Evolutionary conservation across 2,329 filamentous ascomycete genomes (phyloP).

Genomic region (Fusarium sp.): DNA sequence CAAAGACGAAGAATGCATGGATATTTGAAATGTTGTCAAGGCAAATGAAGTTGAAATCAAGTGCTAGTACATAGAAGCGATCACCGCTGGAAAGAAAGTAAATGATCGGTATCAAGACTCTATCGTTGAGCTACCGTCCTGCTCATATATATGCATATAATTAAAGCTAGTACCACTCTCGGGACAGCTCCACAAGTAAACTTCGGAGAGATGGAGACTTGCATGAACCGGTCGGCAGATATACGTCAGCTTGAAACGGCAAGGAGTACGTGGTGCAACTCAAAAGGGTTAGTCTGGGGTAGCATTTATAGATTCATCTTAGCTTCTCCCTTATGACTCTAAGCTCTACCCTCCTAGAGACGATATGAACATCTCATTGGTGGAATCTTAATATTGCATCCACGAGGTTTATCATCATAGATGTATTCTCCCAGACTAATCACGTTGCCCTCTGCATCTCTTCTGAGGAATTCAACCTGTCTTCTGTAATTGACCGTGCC

Average conservation of each 20-base stretch:
- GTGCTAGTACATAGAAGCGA: too few species aligned
- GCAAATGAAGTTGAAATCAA: too few species aligned
- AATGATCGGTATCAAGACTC: background rate
- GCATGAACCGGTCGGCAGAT: background rate
- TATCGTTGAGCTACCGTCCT: background rate
- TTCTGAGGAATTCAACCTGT: background rate
- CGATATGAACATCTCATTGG: slow-evolving; percentile 18
- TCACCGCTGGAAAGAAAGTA: too few species aligned
- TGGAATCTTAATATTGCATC: slow-evolving; percentile 4
- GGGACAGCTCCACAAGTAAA: slow-evolving; percentile 4
- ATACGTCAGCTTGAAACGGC: background rate
- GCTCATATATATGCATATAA: background rate
- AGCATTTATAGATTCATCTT: too few species aligned
- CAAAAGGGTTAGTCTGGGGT: too few species aligned
- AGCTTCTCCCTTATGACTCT: too few species aligned
- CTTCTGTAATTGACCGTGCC: slow-evolving; percentile 1
- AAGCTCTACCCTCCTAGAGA: background rate
- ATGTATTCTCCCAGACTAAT: slow-evolving; percentile 1
- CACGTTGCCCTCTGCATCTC: background rate
- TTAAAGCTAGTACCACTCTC: background rate
- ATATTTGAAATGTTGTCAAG: background rate
- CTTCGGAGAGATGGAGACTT: background rate
- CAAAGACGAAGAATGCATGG: background rate
- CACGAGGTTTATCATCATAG: slow-evolving; percentile 6
- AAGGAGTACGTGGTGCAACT: too few species aligned